These are phyloP conservation scores for Dendryphion nanum DNA, from an alignment of 2,329 filamentous ascomycete species.

Conservation along the genomic window DNA sequence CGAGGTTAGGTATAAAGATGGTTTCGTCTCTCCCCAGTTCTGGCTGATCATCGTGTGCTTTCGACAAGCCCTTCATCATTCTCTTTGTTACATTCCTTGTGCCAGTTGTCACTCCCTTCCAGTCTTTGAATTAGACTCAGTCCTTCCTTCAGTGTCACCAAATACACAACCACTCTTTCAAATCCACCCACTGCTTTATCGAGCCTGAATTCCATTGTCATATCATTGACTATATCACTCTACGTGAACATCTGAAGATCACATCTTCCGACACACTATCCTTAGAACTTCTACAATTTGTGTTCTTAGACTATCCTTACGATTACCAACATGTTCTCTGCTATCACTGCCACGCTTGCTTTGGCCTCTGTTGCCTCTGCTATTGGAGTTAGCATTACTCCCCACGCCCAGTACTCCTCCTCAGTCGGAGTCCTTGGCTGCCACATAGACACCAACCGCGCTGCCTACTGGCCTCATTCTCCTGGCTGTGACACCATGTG, in stretches of 20 bases:
- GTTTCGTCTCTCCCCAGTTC: neutral
- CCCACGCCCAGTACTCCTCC: conserved; percentile 57
- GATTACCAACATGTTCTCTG: conserved; percentile 11
- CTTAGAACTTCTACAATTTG: neutral
- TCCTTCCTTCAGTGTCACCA: conserved; percentile 3
- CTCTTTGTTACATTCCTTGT: neutral
- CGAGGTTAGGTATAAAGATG: conserved; percentile 1
- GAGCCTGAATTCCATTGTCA: conserved; percentile 1
- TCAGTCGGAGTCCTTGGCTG: conserved; percentile 60
- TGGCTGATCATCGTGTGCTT: neutral
- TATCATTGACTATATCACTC: neutral
- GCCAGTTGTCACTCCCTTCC: conserved; percentile 1
- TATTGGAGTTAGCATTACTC: conserved; percentile 41
- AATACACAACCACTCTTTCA: conserved; percentile 2
- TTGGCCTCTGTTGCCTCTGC: conserved; percentile 8
- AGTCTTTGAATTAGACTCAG: neutral
- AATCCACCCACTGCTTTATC: conserved; percentile 2
- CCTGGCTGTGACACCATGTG: conserved; percentile 59
- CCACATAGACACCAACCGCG: conserved; percentile 60
- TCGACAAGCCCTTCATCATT: neutral
- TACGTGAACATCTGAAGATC: neutral
- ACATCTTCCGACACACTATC: neutral
- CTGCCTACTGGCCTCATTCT: conserved; percentile 59
- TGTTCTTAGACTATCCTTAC: neutral
- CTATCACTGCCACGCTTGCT: conserved; percentile 11